phyloP scores from a whole-genome alignment of 257 asterid genomes.

The Cordia subcordata region DNA sequence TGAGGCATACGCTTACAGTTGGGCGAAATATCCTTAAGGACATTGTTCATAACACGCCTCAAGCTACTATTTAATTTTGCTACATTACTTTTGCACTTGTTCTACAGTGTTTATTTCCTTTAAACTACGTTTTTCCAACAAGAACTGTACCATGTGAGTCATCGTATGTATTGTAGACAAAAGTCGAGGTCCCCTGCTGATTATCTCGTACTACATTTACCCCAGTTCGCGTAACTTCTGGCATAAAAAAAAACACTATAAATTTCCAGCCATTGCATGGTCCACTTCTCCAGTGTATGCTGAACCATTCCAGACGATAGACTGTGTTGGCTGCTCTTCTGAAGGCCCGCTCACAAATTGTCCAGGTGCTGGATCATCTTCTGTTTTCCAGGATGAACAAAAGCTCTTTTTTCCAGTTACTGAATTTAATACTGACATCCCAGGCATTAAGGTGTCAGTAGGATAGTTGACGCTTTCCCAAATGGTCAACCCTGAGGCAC shows the following conservation, averaged over 20 bases:
- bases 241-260: slow-evolving; percentile 1
- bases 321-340: slow-evolving; percentile 18
- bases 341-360: slow-evolving; percentile 15
- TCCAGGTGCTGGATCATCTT: slow-evolving; percentile 25
- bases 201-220: slow-evolving; percentile 7
- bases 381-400: slow-evolving; percentile 18
- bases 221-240: slow-evolving; percentile 10
- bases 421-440: slow-evolving; percentile 10
- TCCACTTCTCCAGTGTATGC: slow-evolving; percentile 23
- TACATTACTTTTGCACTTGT: too few relatives aligned
- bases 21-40: too few relatives aligned
- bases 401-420: slow-evolving; percentile 10
- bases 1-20: too few relatives aligned
- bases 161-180: neutral
- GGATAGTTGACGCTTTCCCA: slow-evolving; percentile 22
- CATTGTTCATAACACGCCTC: too few relatives aligned
- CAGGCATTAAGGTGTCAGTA: slow-evolving; percentile 13
- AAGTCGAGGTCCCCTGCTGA: slow-evolving; percentile 11
- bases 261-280: slow-evolving; percentile 28
- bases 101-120: too few relatives aligned
- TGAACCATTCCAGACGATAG: slow-evolving; percentile 15
- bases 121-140: too few relatives aligned
- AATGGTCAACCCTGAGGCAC: slow-evolving; percentile 7
- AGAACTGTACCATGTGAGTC: too few relatives aligned
- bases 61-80: too few relatives aligned